Base-by-base conservation (phyloP, 2,329 filamentous ascomycete genomes). In the Ceratocystis lukuohia region DNA sequence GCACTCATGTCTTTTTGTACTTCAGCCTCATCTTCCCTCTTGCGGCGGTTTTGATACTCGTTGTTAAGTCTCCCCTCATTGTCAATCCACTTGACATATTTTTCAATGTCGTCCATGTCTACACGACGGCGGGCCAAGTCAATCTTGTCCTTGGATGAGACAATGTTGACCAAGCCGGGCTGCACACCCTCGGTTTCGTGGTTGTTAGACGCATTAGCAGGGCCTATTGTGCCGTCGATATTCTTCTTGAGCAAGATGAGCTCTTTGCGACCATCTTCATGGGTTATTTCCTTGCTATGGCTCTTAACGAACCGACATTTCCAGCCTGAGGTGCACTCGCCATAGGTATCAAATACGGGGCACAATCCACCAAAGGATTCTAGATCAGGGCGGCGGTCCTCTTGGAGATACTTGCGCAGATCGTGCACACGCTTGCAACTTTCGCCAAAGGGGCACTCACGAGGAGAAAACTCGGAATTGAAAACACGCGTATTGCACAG, bases 261-360 rank as follows among this genome's bases (percentile, higher is more conserved):
- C 76, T 97, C 93, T 72, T 89, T 91, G 70, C 84, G 83, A 7
- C 91, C 93, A 74, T 96, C 92, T 65, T 87, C 85, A 22, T 80
- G 84, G 70, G 88, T 84, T 28, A 89, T 76, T 76, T 97, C 93
- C 69, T 86, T 81, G 71, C 91, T 94, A 76, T 99, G 94, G 69
- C 90, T 95, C 69, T 83, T 83, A 44, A 90, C 88, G 73, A 96
- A 96, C 25, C 93, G 88, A 74, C 94, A 99, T 74, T 93, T 96
- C 92, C 93, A 99, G 5, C 94, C 94, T 15, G 88, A 84, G 62
- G 84, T 82, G 72, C 94, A 99, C 69, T 80, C 84, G 12, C 92
- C 92, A 69, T 87, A 84, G 17, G 80, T 79, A 70, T 89, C 86
- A 75, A 85, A 96, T 7, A 96, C 82, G 0, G 92, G 93, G 72